A percentile compares a stretch with the other conserved stretches of the same genome.
phyloP scores from a whole-genome alignment of 345 rosid species.

The Theobroma cacao region DNA sequence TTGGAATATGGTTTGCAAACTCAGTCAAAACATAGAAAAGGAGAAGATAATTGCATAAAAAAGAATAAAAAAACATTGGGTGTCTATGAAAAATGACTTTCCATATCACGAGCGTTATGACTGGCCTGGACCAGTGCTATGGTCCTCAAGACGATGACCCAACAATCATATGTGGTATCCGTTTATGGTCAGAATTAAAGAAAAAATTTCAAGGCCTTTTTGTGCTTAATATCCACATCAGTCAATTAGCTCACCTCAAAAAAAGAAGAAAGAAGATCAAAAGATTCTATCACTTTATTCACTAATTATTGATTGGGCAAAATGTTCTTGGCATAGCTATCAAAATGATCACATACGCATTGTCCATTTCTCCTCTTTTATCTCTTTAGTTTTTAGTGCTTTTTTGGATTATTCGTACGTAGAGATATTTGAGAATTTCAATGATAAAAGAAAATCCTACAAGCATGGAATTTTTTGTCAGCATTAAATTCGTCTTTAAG shows the following conservation, averaged over 20 bases:
- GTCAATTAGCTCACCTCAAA: neutral
- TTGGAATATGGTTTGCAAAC: neutral
- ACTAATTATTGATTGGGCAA: neutral
- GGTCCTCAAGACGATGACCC: neutral
- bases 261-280: neutral
- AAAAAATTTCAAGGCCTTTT: neutral
- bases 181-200: neutral
- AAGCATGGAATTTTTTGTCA: neutral
- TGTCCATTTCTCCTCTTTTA: no score
- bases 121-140: conserved; percentile 4
- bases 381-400: neutral
- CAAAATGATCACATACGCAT: neutral
- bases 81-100: conserved; percentile 10
- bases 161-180: neutral
- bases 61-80: neutral
- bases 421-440: neutral
- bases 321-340: neutral
- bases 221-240: neutral
- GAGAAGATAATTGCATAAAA: neutral
- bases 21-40: neutral
- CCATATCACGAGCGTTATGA: neutral
- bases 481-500: neutral
- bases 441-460: neutral
- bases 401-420: neutral
- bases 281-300: neutral